phyloP scores from a whole-genome alignment of 2,329 filamentous ascomycete species.

The Stachybotrys elegans region DNA sequence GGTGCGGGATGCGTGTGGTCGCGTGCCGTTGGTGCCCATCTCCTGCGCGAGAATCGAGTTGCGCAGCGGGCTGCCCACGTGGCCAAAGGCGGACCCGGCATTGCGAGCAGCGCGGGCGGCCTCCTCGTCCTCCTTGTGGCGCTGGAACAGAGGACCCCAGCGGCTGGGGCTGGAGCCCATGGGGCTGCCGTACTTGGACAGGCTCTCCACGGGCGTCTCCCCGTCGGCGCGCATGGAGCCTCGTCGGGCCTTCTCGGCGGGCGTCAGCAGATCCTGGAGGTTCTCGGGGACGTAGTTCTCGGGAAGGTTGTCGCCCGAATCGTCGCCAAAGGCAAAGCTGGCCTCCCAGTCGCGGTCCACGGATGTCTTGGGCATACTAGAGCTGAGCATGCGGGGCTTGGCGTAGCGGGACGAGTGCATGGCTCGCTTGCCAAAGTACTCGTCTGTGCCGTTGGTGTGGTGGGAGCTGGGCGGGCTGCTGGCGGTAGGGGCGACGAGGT shows the following conservation, averaged over 20 bases:
- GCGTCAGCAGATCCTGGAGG: slow-evolving; percentile 60
- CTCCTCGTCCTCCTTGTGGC: slow-evolving; percentile 55
- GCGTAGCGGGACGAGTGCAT: slow-evolving; percentile 65
- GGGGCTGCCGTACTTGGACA: slow-evolving; percentile 58
- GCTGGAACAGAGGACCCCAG: slow-evolving; percentile 57
- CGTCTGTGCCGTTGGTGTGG: slow-evolving; percentile 43
- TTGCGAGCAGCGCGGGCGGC: slow-evolving; percentile 29
- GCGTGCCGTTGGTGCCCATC: slow-evolving; percentile 36
- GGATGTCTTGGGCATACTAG: slow-evolving; percentile 62
- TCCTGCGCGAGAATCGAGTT: slow-evolving; percentile 57
- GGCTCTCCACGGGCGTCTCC: slow-evolving; percentile 39
- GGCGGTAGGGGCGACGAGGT: slow-evolving; percentile 45
- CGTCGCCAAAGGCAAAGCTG: slow-evolving; percentile 72
- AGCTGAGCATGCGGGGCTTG: slow-evolving; percentile 63
- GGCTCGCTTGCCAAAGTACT: slow-evolving; percentile 65
- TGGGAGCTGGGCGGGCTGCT: slow-evolving; percentile 46
- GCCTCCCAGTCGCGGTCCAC: slow-evolving; percentile 61
- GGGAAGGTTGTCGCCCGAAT: slow-evolving; percentile 50
- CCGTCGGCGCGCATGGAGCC: slow-evolving; percentile 56
- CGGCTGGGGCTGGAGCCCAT: slow-evolving; percentile 54
- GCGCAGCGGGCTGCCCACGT: slow-evolving; percentile 60
- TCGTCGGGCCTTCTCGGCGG: slow-evolving; percentile 60
- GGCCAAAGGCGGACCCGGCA: slow-evolving; percentile 54
- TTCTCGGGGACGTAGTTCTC: slow-evolving; percentile 67
- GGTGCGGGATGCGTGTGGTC: slow-evolving; percentile 33